phyloP scores from a whole-genome alignment of 2,329 filamentous ascomycete genomes.

The Aspergillus brunneoviolaceus region DNA sequence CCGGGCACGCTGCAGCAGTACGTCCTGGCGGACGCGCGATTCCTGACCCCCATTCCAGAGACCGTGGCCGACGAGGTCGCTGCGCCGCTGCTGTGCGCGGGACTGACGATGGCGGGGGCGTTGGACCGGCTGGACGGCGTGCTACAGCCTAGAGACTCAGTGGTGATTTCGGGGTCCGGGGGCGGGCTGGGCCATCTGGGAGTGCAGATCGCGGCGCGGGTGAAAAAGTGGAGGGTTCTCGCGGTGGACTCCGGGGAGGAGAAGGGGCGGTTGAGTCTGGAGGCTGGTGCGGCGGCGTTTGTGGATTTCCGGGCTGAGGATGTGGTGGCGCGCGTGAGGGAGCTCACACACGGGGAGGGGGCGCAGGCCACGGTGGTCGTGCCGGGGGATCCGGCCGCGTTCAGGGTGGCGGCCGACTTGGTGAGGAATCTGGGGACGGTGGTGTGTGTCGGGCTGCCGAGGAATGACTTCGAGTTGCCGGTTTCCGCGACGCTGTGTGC shows the following conservation, averaged over 20 bases:
- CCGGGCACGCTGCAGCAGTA: conserved; percentile 75
- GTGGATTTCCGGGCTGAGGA: conserved; percentile 58
- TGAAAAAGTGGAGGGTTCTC: conserved; percentile 64
- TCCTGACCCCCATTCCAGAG: conserved; percentile 69
- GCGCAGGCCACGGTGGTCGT: conserved; percentile 62
- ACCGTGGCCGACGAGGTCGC: conserved; percentile 58
- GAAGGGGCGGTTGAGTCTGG: conserved; percentile 52
- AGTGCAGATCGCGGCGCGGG: conserved; percentile 59
- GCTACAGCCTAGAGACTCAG: conserved; percentile 56
- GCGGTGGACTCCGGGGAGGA: conserved; percentile 66
- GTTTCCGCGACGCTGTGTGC: too few relatives aligned
- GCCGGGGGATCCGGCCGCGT: conserved; percentile 52
- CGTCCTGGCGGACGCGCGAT: conserved; percentile 61
- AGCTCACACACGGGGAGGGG: conserved; percentile 58
- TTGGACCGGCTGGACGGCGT: conserved; percentile 59
- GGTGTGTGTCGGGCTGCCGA: conserved; percentile 55
- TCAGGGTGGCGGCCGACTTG: conserved; percentile 50
- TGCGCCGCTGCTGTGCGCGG: conserved; percentile 67
- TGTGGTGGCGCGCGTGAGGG: conserved; percentile 56
- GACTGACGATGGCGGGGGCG: conserved; percentile 66
- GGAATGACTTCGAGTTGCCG: conserved; percentile 37
- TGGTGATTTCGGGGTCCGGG: conserved; percentile 61
- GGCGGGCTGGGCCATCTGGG: conserved; percentile 66
- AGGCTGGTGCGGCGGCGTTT: conserved; percentile 66
- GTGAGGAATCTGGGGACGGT: conserved; percentile 52